Conservation (phyloP, 306 rosid species). For the Geum urbanum region DNA sequence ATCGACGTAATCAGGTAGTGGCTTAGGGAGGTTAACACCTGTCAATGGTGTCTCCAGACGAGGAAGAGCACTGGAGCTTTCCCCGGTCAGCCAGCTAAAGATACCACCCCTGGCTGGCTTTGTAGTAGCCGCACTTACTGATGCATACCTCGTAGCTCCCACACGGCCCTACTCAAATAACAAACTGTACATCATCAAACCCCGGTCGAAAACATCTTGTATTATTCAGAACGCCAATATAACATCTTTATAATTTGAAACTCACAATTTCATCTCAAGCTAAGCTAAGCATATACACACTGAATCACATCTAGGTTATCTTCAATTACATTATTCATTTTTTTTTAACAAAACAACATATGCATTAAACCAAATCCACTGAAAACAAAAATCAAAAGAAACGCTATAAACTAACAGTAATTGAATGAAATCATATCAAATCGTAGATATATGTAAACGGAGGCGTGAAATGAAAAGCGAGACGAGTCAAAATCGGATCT, state of each 20-base stretch:
- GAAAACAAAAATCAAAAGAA: background rate
- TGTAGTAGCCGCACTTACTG: constrained; percentile 55
- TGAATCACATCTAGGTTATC: background rate
- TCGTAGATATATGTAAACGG: background rate
- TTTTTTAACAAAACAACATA: background rate
- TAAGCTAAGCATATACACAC: background rate
- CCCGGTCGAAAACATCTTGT: background rate
- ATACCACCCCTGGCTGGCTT: constrained; percentile 54
- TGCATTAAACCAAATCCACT: background rate
- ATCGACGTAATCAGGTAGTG: constrained; percentile 64
- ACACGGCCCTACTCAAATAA: constrained; percentile 49
- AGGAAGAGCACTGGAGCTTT: constrained; percentile 52
- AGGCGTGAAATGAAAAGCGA: background rate
- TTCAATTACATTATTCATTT: background rate
- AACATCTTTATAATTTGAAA: no score
- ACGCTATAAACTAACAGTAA: background rate
- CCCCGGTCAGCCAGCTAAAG: constrained; percentile 81
- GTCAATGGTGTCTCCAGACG: constrained; percentile 50
- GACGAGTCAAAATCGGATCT: constrained; percentile 18
- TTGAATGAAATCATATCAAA: background rate
- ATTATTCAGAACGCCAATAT: no score
- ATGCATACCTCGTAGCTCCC: constrained; percentile 50
- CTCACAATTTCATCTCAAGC: no score
- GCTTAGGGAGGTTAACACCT: constrained; percentile 57
- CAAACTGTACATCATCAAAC: background rate